A percentile compares a stretch with the other conserved stretches of the same genome.
Evolutionary conservation across 129 eudicot species (phyloP).

Genomic region (Mikania micrantha): DNA sequence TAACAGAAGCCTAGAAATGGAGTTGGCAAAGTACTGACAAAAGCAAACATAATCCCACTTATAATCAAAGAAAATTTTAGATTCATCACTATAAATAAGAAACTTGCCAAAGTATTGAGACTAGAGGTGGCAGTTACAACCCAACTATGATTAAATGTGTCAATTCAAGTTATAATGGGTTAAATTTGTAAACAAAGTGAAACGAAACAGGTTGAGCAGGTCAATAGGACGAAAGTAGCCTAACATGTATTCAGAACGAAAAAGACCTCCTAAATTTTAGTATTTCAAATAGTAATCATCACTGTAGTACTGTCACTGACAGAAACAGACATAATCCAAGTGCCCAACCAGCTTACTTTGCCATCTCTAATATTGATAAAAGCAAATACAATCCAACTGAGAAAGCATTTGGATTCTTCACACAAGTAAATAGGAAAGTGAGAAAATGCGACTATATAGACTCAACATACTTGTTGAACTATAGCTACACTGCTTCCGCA

Average conservation of each 20-base stretch:
- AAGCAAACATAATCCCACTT: conserved; percentile 6
- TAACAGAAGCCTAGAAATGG: conserved; percentile 80
- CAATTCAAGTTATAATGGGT: not conserved
- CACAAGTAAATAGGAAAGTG: not conserved
- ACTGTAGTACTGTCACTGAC: not conserved
- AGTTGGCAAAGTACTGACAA: conserved; percentile 85
- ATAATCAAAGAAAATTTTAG: not conserved
- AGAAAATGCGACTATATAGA: conserved; percentile 6
- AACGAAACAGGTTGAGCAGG: not conserved
- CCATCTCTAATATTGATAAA: conserved; percentile 40
- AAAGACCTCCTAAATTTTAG: not conserved
- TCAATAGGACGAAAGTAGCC: not conserved
- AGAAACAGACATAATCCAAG: not conserved
- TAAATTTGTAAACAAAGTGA: not conserved
- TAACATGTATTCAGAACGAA: not conserved
- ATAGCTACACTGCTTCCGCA: conserved; percentile 99
- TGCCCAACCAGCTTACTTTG: not conserved
- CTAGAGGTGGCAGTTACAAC: not conserved
- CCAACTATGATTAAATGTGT: not conserved
- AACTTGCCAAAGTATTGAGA: not conserved
- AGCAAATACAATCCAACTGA: not conserved
- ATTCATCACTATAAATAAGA: not conserved
- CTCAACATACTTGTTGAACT: conserved; percentile 85
- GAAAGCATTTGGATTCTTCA: conserved; percentile 4
- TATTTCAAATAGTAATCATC: not conserved